Base-by-base conservation (phyloP, 371 early-diverging fungal genomes). In the Mortierella sp. region DNA sequence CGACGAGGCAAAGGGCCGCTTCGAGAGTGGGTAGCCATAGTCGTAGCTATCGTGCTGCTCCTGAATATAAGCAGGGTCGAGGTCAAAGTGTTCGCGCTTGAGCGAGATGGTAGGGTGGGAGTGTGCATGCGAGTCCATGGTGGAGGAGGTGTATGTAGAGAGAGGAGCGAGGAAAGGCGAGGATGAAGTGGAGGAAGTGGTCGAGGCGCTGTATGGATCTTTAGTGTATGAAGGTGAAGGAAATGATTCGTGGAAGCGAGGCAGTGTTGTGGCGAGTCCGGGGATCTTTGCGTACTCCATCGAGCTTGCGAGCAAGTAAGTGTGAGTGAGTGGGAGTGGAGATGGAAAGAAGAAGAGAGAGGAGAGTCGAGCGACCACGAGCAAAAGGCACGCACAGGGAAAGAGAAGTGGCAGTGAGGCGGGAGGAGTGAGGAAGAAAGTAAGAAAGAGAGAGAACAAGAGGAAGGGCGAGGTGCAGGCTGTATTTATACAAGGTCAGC, bases 241-340 rank as follows among this genome's bases (percentile, higher is more conserved):
- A 53, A 75, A 75, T 16, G 70, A 57, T 12, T 76, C 76, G 37
- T 64, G 67, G 25, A 71, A 76, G 62, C 64, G 60, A 16, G 76
- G 72, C 30, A 76, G 71, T 4, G 76, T 51, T 1, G 76, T 63
- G 15, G 55, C 47, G 47, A 72, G 60, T 51, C 66, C 62, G 37
- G 66, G 57, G 23, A 72, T 57, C 44, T 57, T 66, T 66, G 72
- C 52, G 53, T 72, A 72, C 23, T 62, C 72, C 68, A 66, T 65
- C 15, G 61, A 48, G 28, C 16, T 21, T 18, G 18, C 28, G 57
- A 56, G 12, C 19, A 50, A 6, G 51, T 50, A 23, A 4, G 23
- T 6, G 55, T 57, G 25, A 16, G 29, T 21, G 61, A 21, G 61
- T 15, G 21, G 11, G 55, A 18, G 50, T 21, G 46, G 46, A 44